These are phyloP conservation scores for Ceratocystis smalleyi DNA, from an alignment of 2,329 filamentous ascomycete genomes.

Conservation along the genomic window DNA sequence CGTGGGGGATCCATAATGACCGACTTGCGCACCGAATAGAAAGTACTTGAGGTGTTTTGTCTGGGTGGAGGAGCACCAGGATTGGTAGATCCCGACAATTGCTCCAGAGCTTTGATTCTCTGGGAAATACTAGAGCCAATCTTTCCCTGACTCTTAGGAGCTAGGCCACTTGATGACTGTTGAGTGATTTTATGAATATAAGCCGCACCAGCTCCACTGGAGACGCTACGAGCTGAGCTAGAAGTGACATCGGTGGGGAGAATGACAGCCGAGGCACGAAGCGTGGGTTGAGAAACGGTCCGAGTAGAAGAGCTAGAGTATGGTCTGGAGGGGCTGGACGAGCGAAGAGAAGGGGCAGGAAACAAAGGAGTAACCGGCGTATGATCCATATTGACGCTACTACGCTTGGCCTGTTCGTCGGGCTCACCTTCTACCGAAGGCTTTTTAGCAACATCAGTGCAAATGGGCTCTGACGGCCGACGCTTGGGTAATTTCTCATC, in stretches of 20 bases:
- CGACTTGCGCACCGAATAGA: constrained; percentile 42
- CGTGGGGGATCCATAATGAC: constrained; percentile 27
- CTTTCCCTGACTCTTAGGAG: constrained; percentile 55
- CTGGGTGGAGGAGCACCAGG: constrained; percentile 17
- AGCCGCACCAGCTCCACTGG: constrained; percentile 34
- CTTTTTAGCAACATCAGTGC: constrained; percentile 35
- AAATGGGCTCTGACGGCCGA: constrained; percentile 10
- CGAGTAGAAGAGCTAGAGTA: constrained; percentile 25
- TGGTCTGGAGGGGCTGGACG: constrained; percentile 19
- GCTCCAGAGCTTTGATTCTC: constrained; percentile 80
- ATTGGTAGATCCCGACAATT: constrained; percentile 37
- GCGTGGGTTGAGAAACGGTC: constrained; percentile 33
- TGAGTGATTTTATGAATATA: constrained; percentile 40
- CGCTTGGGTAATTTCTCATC: constrained; percentile 2
- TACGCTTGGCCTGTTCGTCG: constrained; percentile 66
- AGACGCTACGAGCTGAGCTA: constrained; percentile 36
- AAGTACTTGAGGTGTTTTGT: constrained; percentile 35
- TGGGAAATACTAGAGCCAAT: constrained; percentile 85
- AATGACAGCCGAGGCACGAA: constrained; percentile 26
- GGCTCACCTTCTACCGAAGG: constrained; percentile 35
- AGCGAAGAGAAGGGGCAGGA: constrained; percentile 22
- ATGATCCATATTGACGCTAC: constrained; percentile 50
- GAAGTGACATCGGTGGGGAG: constrained; percentile 32
- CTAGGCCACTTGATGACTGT: constrained; percentile 35
- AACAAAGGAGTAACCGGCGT: constrained; percentile 62